A percentile compares a stretch with the other conserved stretches of the same genome.
These are phyloP conservation scores for Tribonema minus DNA, from an alignment of 108 stramenopile species.

Conservation along the genomic window DNA sequence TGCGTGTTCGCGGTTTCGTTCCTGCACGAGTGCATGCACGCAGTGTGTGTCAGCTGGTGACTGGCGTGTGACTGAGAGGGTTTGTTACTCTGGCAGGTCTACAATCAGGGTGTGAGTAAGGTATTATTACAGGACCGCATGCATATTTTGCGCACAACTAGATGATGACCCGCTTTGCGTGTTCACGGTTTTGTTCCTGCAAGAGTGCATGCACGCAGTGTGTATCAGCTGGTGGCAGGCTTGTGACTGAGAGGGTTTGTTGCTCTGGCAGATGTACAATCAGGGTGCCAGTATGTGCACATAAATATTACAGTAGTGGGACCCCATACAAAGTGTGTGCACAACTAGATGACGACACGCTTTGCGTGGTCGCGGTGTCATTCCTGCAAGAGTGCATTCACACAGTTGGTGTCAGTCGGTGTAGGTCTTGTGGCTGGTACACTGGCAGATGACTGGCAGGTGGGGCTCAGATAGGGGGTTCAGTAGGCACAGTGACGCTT, in stretches of 20 bases:
- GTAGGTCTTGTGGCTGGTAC: no score
- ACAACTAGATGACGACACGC: constrained; percentile 65
- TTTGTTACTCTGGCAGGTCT: no score
- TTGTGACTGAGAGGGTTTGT: no score
- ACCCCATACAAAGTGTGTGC: constrained; percentile 86
- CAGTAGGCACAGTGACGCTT: neutral
- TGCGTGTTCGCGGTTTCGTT: constrained; percentile 92
- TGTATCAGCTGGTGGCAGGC: neutral
- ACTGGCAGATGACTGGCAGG: no score
- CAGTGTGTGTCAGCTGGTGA: neutral
- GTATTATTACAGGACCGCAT: constrained; percentile 58
- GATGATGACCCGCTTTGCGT: constrained; percentile 74
- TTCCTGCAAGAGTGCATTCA: constrained; percentile 31
- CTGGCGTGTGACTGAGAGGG: no score
- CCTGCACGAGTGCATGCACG: constrained; percentile 1
- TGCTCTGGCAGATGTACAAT: no score
- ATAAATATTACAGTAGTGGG: neutral
- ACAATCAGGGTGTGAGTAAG: no score
- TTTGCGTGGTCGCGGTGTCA: constrained; percentile 96
- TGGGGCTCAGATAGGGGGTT: neutral
- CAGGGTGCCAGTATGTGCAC: no score
- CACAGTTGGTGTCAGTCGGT: neutral
- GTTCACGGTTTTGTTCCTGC: constrained; percentile 81
- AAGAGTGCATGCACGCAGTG: neutral
- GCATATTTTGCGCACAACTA: constrained; percentile 90